Evolutionary conservation across 2,329 filamentous ascomycete species (phyloP).

Genomic region (Delphinella strobiligena): DNA sequence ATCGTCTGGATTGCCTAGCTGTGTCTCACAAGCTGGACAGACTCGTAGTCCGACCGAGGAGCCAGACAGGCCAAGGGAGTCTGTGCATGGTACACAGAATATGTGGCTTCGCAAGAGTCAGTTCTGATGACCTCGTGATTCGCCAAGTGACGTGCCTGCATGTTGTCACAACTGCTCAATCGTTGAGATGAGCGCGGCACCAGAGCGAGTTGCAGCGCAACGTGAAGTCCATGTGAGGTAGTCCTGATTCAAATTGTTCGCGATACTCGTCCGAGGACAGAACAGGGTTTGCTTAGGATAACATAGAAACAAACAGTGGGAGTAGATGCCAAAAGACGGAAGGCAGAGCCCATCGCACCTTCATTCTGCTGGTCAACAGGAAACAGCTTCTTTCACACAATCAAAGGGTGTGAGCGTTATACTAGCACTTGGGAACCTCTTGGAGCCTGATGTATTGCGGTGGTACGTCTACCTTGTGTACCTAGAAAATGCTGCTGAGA

Average conservation of each 20-base stretch:
- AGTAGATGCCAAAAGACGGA: too few species aligned
- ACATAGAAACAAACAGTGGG: background rate
- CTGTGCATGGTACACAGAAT: constrained; percentile 68
- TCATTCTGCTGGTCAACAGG: too few species aligned
- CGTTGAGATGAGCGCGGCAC: constrained; percentile 57
- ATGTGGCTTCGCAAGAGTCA: constrained; percentile 56
- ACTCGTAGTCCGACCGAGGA: constrained; percentile 37
- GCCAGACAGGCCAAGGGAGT: constrained; percentile 46
- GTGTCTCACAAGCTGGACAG: constrained; percentile 67
- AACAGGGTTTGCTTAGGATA: background rate
- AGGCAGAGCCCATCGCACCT: too few species aligned
- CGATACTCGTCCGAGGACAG: too few species aligned
- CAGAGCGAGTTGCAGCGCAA: constrained; percentile 71
- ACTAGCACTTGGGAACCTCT: too few species aligned
- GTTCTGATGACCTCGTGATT: background rate
- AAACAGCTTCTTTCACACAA: too few species aligned
- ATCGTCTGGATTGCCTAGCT: constrained; percentile 61
- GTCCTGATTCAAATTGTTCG: too few species aligned
- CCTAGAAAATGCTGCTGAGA: constrained; percentile 53
- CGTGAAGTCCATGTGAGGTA: constrained; percentile 52
- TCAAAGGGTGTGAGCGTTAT: background rate
- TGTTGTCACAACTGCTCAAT: constrained; percentile 71
- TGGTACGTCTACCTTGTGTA: background rate
- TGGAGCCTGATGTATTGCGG: background rate
- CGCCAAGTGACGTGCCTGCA: constrained; percentile 54